Evolutionary conservation across 192 early-diverging fungal genomes (phyloP), one percentile per base, ranked within the genome.

Genomic region (Gonapodya prolifera): DNA sequence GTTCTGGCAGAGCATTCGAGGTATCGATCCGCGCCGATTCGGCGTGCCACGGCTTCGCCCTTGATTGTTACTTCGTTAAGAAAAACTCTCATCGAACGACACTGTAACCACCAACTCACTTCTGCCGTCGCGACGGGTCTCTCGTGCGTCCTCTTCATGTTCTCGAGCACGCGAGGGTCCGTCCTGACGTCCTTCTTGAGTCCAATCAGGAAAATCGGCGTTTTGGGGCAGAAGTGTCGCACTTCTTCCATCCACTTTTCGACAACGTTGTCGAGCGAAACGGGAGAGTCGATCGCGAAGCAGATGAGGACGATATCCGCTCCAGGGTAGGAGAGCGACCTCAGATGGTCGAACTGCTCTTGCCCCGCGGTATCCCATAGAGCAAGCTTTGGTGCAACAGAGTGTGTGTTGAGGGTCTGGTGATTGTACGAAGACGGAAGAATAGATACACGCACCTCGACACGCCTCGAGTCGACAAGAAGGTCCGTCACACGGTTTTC

Each of bases 341-440:
- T 76, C n/a, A 92, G 79, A 34, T 90, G 86, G 81, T 92, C 91
- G 79, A 89, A 92, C 77, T 91, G 90, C 76, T 92, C 91, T 75
- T 92, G 91, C 1, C 91, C 91, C 75, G 96, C 95, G 78, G 96
- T 98, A 91, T 99, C 97, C 95, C 95, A 99, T 29, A 98, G 84
- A 35, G 92, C 94, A 34, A 99, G 85, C 83, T 61, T 8, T 8
- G 23, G 23, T 8, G 45, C 45, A 61, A n/a, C n/a, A n/a, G n/a
- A n/a, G n/a, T n/a, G n/a, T n/a, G n/a, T n/a, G n/a, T n/a, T n/a
- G n/a, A n/a, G n/a, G n/a, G n/a, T n/a, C n/a, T n/a, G n/a, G n/a
- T n/a, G n/a, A n/a, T n/a, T n/a, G n/a, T n/a, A n/a, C n/a, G n/a
- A n/a, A n/a, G n/a, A n/a, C n/a, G n/a, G n/a, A n/a, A 61, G 23